Base-by-base conservation (phyloP, 176 grass and related monocot genomes). In the Panicum miliaceum region DNA sequence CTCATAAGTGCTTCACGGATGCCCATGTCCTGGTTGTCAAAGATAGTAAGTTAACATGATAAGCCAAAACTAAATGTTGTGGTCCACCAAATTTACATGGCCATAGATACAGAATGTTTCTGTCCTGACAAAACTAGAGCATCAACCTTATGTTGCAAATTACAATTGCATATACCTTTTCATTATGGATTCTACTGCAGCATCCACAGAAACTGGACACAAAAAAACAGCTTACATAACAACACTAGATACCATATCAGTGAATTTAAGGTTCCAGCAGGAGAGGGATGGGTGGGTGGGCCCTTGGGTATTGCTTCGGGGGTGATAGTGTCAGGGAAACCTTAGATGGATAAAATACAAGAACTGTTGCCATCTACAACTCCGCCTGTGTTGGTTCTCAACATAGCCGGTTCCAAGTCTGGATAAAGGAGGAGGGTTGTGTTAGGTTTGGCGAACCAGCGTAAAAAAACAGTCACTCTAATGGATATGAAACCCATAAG, bases 1-100 rank as follows among this genome's bases (percentile, higher is more conserved):
- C 81, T 92, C 96, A 87, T 92, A 53, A 93, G 81, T 80, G 89
- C 87, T 85, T 95, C 96, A 75, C 89, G 84, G 82, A 98, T 98
- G 40, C 82, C 89, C 93, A 87, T 92, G 84, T 95, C 96, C 92
- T 94, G 88, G 78, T 38, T 76, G 78, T 57, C 46, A 82, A 82
- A 14, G 48, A 38, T 57, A 65, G 50, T 34, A 18, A 10, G 15
- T 82, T 57, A 82, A 32, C 52, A 53, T 27, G 48, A 42, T 43
- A 41, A 50, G 11, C 27, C 19, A 27, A 77, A 36, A 77, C 29
- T 14, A 7, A 4, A 70, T 29, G 70, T 63, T 60, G 1, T 10
- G 4, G 18, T 41, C 20, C 54, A 52, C 57, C 23, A 47, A 76
- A 15, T 76, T 76, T 68, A 37, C 41, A 66, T 45, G 19, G 26